phyloP scores from a whole-genome alignment of 2,329 filamentous ascomycete species.

The Sarocladium strictum region DNA sequence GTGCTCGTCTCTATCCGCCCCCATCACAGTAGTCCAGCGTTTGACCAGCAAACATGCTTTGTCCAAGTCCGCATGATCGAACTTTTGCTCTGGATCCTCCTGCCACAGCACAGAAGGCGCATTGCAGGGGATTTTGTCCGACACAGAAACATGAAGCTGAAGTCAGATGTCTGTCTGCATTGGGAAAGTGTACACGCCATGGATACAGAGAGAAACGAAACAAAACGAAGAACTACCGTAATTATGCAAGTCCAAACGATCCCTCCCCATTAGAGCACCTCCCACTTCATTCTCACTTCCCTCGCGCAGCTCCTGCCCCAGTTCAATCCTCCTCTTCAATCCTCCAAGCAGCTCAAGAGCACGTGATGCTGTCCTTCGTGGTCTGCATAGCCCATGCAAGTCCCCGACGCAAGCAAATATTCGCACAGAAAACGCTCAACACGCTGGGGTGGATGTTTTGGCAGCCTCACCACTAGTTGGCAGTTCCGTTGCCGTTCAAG shows the following conservation, averaged over 20 bases:
- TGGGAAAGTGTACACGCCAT: slow-evolving; percentile 5
- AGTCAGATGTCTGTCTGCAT: too few species aligned
- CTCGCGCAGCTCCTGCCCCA: neutral
- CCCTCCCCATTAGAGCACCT: neutral
- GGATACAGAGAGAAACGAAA: neutral
- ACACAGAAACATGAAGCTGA: too few species aligned
- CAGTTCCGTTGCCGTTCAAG: slow-evolving; percentile 14
- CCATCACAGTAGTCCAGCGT: too few species aligned
- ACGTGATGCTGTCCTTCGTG: neutral
- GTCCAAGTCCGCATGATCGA: too few species aligned
- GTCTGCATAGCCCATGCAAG: neutral
- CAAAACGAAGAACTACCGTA: slow-evolving; percentile 3
- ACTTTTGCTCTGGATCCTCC: too few species aligned
- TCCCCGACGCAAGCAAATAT: neutral
- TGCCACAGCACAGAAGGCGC: too few species aligned
- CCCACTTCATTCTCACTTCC: neutral
- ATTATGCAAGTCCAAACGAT: slow-evolving; percentile 5
- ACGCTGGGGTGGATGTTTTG: neutral
- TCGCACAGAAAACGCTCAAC: neutral
- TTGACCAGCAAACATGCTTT: too few species aligned
- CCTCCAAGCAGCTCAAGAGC: neutral
- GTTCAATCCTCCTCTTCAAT: neutral
- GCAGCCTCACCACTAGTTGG: slow-evolving; percentile 3
- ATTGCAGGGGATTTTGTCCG: too few species aligned
- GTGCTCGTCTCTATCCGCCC: too few species aligned